Evolutionary conservation across 1,284 basidiomycete species (phyloP).

Genomic region (Ganoderma sinense): DNA sequence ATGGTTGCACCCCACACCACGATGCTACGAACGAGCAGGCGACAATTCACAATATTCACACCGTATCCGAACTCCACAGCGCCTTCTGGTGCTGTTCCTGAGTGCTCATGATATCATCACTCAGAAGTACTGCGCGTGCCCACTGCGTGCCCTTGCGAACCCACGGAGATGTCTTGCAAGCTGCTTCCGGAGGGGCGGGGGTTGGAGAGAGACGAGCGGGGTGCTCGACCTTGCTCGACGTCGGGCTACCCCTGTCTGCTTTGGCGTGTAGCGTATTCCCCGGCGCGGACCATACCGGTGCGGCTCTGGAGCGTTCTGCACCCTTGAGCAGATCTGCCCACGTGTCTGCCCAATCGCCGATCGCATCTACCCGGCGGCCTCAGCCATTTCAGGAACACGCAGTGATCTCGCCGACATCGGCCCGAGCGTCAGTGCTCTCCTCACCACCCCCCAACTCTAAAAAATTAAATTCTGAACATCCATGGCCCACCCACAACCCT

Average conservation of each 20-base stretch:
- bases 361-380: constrained; percentile 13
- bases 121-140: neutral
- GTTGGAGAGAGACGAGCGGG: neutral
- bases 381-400: neutral
- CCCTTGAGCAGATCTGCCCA: constrained; percentile 10
- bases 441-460: constrained; percentile 4
- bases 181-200: neutral
- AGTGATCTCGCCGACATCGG: neutral
- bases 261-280: neutral
- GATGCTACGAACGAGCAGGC: neutral
- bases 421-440: neutral
- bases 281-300: neutral
- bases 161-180: neutral
- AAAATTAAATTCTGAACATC: neutral
- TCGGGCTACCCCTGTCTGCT: neutral
- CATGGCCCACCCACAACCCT: constrained; percentile 18
- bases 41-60: neutral
- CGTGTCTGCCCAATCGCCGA: constrained; percentile 19
- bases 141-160: neutral
- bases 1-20: neutral
- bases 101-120: constrained; percentile 16
- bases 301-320: constrained; percentile 2
- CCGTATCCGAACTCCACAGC: neutral
- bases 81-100: constrained; percentile 3
- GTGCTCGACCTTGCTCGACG: neutral